Evolutionary conservation across 257 asterid genomes (phyloP), one percentile per base, ranked within the genome.

Genomic region (Primulina eburnea): DNA sequence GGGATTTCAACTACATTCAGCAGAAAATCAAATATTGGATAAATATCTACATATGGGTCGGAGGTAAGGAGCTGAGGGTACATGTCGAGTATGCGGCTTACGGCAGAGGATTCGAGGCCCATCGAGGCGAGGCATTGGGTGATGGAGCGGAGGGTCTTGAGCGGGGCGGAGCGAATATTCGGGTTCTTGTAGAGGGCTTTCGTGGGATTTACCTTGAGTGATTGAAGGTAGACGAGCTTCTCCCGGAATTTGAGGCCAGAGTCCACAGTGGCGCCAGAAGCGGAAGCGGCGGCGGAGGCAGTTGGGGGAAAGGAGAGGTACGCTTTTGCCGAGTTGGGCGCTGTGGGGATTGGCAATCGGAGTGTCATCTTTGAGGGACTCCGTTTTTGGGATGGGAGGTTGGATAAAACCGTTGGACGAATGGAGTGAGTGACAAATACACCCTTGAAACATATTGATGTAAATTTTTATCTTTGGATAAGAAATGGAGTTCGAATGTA

Each of bases 171-270:
- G 29, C 84, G 82, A 2, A 83, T 50, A 63, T 76, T 33, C 2
- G 88, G 88, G 70, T 83, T 83, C 20, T 28, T 35, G 6, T 73
- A 40, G 47, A 80, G 80, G 79, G 83, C 82, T 76, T 83, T 83
- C 1, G 65, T 64, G 43, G 81, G 76, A 63, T 78, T 76, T 50
- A 80, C 47, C 9, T 72, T 73, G 38, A 78, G 82, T 24, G 75
- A 32, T 53, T 68, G 64, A 40, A 80, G 82, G 75, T 83, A 80
- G 28, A 68, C 60, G 34, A 80, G 53, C 57, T 83, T 83, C 16
- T 78, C 71, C 26, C 74, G 76, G 75, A 92, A 92, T 17, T 67
- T 76, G 21, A 84, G 77, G 67, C 98, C 97, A 60, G 84, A 62
- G 70, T 85, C 97, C 2, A 76, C 33, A 38, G 80, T 8, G 65